Base-by-base conservation (phyloP, 495 filamentous ascomycete genomes). In the Aspergillus panamensis region DNA sequence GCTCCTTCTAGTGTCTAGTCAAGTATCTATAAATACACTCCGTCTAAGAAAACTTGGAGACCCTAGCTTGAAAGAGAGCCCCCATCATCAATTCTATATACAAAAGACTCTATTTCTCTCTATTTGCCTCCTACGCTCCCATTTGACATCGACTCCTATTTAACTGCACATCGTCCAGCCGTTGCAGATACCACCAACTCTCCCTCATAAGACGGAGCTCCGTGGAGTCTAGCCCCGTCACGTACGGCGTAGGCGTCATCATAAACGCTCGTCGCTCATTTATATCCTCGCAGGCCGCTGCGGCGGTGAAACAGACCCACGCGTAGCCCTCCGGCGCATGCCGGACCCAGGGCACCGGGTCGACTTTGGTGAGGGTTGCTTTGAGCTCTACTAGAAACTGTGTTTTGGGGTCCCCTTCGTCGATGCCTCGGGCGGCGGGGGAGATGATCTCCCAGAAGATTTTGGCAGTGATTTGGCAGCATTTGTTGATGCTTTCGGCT, bases 251-350 rank as follows among this genome's bases (percentile, higher is more conserved):
- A 0, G 50, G 10, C 9, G 35, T 52, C 50, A 52, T 39, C 3
- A 40, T 21, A 6, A 52, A 52, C 8, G n/a, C 32, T 17, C n/a
- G 25, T 2, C 50, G 50, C 3, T n/a, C 19, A 4, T 20, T 21
- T 10, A 20, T 3, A n/a, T 39, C 50, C 7, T 14, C 6, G 9
- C 32, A 21, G 14, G 50, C 32, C 0, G 32, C 50, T 3, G 16
- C 50, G 13, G 50, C 50, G 2, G 50, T 52, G 13, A 52, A 33
- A 25, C 35, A 40, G n/a, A 52, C 17, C 50, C 50, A 52, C 3
- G 40, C n/a, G 12, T 52, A 52, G 1, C 14, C 50, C 50, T 52
- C 50, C 2, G 50, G 50, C 2, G 50, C 50, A 33, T 52, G 17
- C 20, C 17, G 31, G 14, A 52, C 32, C 50, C 50, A 52, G 13